Evolutionary conservation across 2,329 filamentous ascomycete genomes (phyloP), one percentile per base, ranked within the genome.

Genomic region (Madurella fahalii): DNA sequence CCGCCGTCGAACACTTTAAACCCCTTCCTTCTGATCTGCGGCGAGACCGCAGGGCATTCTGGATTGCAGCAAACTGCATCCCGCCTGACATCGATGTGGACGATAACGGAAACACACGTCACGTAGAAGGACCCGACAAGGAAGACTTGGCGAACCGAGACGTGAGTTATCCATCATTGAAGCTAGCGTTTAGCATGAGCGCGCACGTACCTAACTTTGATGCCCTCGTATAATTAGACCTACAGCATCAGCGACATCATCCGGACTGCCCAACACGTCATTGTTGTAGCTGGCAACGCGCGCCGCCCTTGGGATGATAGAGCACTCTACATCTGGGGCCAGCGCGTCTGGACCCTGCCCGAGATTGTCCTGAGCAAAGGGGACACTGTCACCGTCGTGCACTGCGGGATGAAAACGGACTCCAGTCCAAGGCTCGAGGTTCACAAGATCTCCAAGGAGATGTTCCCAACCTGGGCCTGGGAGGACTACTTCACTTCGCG

Each of bases 391-490:
- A 25, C 43, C 1, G 59, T 71, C 46, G 70, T 67, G 48, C 61
- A 57, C 40, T 63, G 65, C 2, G 64, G 31, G 7, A 12, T 7
- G 7, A 34, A 12, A 34, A 7, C 31, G 31, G 31, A 7, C 7
- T 12, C 31, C 31, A 7, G 7, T 7, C 7, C 7, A 12, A 34
- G 12, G 12, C 12, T 56, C 9, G 56, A 59, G 1, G 59, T 63
- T 0, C 4, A 61, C 25, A 52, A 61, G 9, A 47, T 71, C 1
- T 58, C 60, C 40, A 71, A 72, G 59, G 69, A 66, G 41, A 64
- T 68, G 51, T 69, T 72, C 15, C 64, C 69, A 2, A 61, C 61
- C 7, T 53, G 60, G 3, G 67, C 57, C 7, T 71, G 68, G 68
- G 57, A 57, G 49, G 68, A 70, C 41, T 57, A 63, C 3, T 46